Evolutionary conservation across 23 red algal species (phyloP), one percentile per base, ranked within the genome.

Genomic region (Chondrus crispus): DNA sequence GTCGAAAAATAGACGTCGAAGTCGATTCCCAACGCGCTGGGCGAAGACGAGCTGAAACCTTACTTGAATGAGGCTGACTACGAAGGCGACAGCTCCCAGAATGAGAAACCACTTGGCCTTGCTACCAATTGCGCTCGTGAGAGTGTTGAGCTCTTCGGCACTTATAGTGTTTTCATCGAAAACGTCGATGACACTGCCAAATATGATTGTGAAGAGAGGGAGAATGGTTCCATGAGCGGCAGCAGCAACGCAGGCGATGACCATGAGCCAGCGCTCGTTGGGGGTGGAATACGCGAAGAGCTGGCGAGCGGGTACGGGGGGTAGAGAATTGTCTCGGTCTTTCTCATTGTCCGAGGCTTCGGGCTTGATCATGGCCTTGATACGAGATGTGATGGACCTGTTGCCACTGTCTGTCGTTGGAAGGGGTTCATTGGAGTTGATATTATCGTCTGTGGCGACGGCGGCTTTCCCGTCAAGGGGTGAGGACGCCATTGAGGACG

Each of bases 151-250:
- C 12, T 29, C n/a, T 12, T 85, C 58, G 1, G 79, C 62, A 41
- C 29, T 32, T n/a, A 37, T 53, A 16, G 35, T 38, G 72, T 62
- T 69, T 55, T 66, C 80, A 10, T 83, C 92, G 28, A 94, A 93
- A 1, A 71, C 90, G 42, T 94, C 55, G 66, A 98, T 92, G 55
- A 95, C 93, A 45, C 54, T 48, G 24, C 96, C 96, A 64, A 96
- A 95, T 46, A 98, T 74, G 48, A 98, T 95, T 14, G 93, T 91
- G 47, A 94, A 98, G 43, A 88, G 74, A 9, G 96, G 93, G 35
- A 94, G 85, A 41, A 95, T 72, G 20, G 50, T 70, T 46, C 96
- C 96, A 39, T 98, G 91, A 54, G 85, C 49, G 2, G 90, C 62
- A 49, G 93, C 85, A 8, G 93, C 68, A 24, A 89, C 22, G 2